Base-by-base conservation (phyloP, 2,329 filamentous ascomycete genomes). In the Colletotrichum shisoi region DNA sequence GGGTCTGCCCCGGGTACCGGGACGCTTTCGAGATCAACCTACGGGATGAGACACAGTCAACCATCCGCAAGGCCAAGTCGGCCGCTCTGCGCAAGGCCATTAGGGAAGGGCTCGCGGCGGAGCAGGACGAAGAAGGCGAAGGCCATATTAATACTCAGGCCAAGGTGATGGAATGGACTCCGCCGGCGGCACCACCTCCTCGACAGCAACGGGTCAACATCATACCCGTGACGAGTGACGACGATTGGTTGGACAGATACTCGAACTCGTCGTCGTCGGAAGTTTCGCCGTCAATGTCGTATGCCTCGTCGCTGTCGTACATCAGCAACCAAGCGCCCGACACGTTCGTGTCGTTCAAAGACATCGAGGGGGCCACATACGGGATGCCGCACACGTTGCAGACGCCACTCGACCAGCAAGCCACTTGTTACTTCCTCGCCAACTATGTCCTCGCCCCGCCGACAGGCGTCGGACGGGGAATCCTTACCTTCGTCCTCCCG, bases 341-440 rank as follows among this genome's bases (percentile, higher is more conserved):
- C 21, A 27, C 49, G 3, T 68, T 67, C 17, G 57, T 62, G 9
- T 67, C 66, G 4, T 68, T 62, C 52, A 67, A 67, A 8, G 65
- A 67, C 6, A n/a, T 60, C 12, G 65, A 67, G 9, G 54, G 48
- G 5, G 54, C 48, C 2, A 37, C 64, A 4, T 67, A 67, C 13
- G 65, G 65, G 19, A 59, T 70, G 48, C 66, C 68, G 3, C 66
- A 68, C 40, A 63, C 54, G 24, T 48, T 70, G 15, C 59, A 72
- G 54, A 72, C 71, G 4, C 71, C 72, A 4, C 68, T 73, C 13
- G 71, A 72, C 13, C 68, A 73, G 39, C 72, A 73, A 53, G 72
- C 72, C 1, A 71, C 71, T 1, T 73, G 71, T 31, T 73, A 70
- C 48, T 73, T 73, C 17, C 60, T 73, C 13, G 71, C 72, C 9